phyloP scores from a whole-genome alignment of 169 alveolate genomes.

The Plasmodium adleri region DNA sequence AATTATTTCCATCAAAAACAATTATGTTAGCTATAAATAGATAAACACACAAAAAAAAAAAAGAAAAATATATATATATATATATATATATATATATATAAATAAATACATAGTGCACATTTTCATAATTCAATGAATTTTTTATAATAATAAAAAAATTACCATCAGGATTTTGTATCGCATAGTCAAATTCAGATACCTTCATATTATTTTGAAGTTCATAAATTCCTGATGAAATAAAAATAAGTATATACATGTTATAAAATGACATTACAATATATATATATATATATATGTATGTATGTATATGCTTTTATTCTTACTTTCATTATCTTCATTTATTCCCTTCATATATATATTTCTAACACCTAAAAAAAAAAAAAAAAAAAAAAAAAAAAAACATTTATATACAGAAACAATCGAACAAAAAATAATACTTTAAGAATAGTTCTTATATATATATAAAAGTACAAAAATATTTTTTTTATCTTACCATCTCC shows the following conservation, averaged over 20 bases:
- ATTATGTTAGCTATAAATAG: conserved; percentile 34
- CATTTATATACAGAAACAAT: not conserved
- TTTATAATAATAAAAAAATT: not conserved
- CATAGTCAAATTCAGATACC: conserved; percentile 47
- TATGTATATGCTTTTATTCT: not conserved
- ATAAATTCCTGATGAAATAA: conserved; percentile 23
- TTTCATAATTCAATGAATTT: not conserved
- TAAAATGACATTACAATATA: not conserved
- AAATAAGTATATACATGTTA: not conserved
- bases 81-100: not conserved
- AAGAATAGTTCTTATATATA: too few relatives aligned
- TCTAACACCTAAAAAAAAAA: conserved; percentile 14
- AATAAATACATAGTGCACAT: conserved; percentile 1
- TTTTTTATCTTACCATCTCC: conserved; percentile 9
- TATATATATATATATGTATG: not conserved
- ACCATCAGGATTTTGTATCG: conserved; percentile 55
- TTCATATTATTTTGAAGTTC: not conserved
- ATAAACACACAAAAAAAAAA: not conserved
- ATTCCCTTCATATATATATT: conserved; percentile 42
- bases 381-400: conserved; percentile 1
- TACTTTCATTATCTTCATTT: conserved; percentile 60
- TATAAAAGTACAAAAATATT: too few relatives aligned
- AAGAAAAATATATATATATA: not conserved
- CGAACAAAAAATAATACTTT: too few relatives aligned
- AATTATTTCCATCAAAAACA: conserved; percentile 55